A percentile compares a stretch with the other conserved stretches of the same genome.
Evolutionary conservation across 1,284 basidiomycete genomes (phyloP).

Genomic region (Pyrrhoderma noxium): DNA sequence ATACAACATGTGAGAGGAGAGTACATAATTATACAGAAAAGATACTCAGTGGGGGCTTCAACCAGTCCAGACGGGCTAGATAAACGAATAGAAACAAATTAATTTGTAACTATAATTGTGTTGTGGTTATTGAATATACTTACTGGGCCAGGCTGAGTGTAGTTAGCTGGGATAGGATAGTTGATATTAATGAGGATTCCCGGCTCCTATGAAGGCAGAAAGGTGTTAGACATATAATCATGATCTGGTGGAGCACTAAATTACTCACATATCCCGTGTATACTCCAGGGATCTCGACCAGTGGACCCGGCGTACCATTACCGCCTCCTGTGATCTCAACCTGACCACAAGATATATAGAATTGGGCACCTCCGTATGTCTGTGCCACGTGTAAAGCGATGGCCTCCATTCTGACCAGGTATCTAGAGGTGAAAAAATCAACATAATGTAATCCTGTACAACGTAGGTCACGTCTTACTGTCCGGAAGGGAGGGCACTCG

Average conservation of each 20-base stretch:
- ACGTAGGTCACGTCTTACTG: constrained; percentile 21
- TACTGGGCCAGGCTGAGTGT: constrained; percentile 18
- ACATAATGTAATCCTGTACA: constrained; percentile 1
- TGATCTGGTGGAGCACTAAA: not conserved
- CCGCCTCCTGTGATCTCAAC: constrained; percentile 32
- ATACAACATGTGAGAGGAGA: too few relatives aligned
- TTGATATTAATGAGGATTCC: constrained; percentile 19
- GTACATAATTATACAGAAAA: too few relatives aligned
- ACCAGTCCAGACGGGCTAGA: constrained; percentile 16
- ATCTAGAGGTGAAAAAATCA: constrained; percentile 9
- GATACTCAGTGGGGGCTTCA: too few relatives aligned
- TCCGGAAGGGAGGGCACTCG: constrained; percentile 25
- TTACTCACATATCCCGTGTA: constrained; percentile 27
- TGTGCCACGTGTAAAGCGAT: constrained; percentile 24
- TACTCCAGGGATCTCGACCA: constrained; percentile 31
- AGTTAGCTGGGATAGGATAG: constrained; percentile 17
- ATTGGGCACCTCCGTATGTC: constrained; percentile 20
- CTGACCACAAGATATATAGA: constrained; percentile 28
- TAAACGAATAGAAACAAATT: not conserved
- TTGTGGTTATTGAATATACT: not conserved
- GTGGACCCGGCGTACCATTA: constrained; percentile 28
- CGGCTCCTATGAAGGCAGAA: constrained; percentile 10
- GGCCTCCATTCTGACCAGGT: constrained; percentile 29
- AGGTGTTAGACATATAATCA: not conserved
- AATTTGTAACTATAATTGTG: not conserved